Evolutionary conservation across 805 yeast species (phyloP).

Genomic region (Wickerhamomyces queroliae): DNA sequence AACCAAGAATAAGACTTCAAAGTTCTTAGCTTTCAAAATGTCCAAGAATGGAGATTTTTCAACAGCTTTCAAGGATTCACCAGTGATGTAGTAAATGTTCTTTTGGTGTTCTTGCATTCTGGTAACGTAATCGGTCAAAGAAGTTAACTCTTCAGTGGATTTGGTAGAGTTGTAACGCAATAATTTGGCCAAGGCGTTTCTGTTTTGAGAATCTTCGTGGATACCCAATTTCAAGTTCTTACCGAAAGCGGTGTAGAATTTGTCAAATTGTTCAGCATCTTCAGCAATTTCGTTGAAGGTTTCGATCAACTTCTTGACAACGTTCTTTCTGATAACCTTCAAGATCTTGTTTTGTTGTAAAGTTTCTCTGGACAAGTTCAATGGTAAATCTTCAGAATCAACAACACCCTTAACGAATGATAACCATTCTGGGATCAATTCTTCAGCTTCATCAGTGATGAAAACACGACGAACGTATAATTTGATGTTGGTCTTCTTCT

Average conservation of each 20-base stretch:
- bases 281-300: slow-evolving; percentile 99
- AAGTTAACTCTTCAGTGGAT: slow-evolving; percentile 89
- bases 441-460: slow-evolving; percentile 99
- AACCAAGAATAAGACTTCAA: slow-evolving; percentile 94
- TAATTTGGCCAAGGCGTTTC: slow-evolving; percentile 90
- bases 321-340: slow-evolving; percentile 98
- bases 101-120: slow-evolving; percentile 99
- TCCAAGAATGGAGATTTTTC: slow-evolving; percentile 99
- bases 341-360: slow-evolving; percentile 99
- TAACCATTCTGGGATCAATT: slow-evolving; percentile 98
- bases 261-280: slow-evolving; percentile 97
- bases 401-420: slow-evolving; percentile 98
- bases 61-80: slow-evolving; percentile 96
- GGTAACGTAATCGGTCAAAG: slow-evolving; percentile 94
- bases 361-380: slow-evolving; percentile 99
- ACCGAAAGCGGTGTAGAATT: slow-evolving; percentile 95
- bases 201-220: slow-evolving; percentile 98
- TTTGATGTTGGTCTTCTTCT: slow-evolving; percentile 99
- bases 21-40: slow-evolving; percentile 96
- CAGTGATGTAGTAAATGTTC: slow-evolving; percentile 99
- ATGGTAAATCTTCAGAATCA: slow-evolving; percentile 98
- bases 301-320: slow-evolving; percentile 96
- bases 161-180: slow-evolving; percentile 97
- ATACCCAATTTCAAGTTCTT: slow-evolving; percentile 98
- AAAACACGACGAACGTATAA: slow-evolving; percentile 98